Evolutionary conservation across 2,329 filamentous ascomycete species (phyloP), one percentile per base, ranked within the genome.

Genomic region (Paecilomyces formosus): DNA sequence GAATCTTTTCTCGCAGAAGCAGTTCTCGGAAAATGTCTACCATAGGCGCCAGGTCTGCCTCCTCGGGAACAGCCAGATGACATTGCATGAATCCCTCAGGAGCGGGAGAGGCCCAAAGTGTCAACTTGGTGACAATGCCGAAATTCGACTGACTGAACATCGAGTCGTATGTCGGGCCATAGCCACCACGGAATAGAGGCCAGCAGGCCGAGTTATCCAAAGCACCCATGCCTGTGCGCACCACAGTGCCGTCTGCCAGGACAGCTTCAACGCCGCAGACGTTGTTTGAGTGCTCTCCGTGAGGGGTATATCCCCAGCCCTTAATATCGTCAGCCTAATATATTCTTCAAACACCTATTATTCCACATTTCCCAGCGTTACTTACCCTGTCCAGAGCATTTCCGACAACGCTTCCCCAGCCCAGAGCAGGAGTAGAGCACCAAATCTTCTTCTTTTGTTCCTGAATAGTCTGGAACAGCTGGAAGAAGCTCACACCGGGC

Each of bases 401-500:
- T 9, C 12, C 63, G 60, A 1, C 58, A 64, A 35, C 31, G 3
- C 54, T 65, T 15, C 56, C 56, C 30, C 61, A 59, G 21, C 61
- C 61, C 24, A 61, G 50, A 13, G 57, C 59, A 5, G 61, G 61
- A 1, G 53, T 31, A 18, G 54, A 57, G 24, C 33, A 55, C 61
- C 61, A 62, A 1, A 62, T 56, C 22, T 62, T 57, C 18, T 57
- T 56, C 39, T 61, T 61, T 24, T 59, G 30, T 55, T 75, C 70
- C 21, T 69, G 68, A 59, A 78, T 76, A 61, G 77, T 71, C 7
- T 70, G 63, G 58, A 79, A 78, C 2, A 81, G 67, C 54, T 79
- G 75, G 24, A 72, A 72, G 57, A 79, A 81, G 0, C 76, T 78
- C 6, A 81, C 79, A 1, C 79, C 79, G 0, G 74, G 74, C 74